Evolutionary conservation across 116 monocot genomes (phyloP).

Genomic region (Zostera marina): DNA sequence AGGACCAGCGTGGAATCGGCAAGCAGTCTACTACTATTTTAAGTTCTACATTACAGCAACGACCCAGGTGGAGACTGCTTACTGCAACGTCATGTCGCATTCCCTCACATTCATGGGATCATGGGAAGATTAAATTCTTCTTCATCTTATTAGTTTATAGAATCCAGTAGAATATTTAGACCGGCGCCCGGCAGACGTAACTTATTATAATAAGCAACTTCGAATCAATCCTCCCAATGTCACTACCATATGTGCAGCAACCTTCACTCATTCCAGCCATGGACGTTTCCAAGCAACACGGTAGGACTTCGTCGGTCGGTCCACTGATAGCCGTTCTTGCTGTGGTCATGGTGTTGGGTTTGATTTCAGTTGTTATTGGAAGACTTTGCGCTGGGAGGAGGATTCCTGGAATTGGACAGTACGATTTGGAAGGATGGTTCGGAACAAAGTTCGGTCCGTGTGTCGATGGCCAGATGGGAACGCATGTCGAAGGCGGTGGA

Average conservation of each 20-base stretch:
- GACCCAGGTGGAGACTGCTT: no score
- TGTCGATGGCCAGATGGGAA: conserved; percentile 17
- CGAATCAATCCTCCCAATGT: not conserved
- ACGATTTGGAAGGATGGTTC: conserved; percentile 37
- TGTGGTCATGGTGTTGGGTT: conserved; percentile 19
- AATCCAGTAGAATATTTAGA: no score
- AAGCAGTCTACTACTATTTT: no score
- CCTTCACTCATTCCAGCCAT: conserved; percentile 4
- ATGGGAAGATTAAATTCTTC: no score
- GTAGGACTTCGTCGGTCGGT: conserved; percentile 26
- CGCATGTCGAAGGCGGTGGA: not conserved
- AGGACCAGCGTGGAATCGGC: no score
- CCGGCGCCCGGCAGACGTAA: no score
- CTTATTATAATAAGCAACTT: no score
- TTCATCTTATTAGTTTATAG: no score
- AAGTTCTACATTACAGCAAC: no score
- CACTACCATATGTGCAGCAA: conserved; percentile 6
- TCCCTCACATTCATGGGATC: no score
- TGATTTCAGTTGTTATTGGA: conserved; percentile 29
- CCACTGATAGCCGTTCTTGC: conserved; percentile 33
- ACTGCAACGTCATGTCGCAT: no score
- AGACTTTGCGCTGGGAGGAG: conserved; percentile 38
- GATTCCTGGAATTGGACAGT: conserved; percentile 28
- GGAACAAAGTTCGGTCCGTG: conserved; percentile 38
- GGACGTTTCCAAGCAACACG: not conserved